Evolutionary conservation across 257 asterid species (phyloP).

Genomic region (Vinca minor): DNA sequence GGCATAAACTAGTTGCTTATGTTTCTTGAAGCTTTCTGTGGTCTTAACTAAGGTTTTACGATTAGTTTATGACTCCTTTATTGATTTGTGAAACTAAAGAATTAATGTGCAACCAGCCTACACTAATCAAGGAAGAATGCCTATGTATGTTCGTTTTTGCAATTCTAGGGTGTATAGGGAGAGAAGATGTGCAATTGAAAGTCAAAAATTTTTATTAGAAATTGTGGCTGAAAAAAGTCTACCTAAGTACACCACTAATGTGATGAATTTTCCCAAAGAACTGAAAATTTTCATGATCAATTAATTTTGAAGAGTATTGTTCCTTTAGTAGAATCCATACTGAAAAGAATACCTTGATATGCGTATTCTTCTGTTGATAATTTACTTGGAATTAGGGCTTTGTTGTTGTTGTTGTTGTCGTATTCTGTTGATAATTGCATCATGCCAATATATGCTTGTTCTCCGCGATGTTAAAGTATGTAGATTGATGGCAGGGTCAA

Average conservation of each 20-base stretch:
- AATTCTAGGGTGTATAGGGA: no score
- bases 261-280: background rate
- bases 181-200: no score
- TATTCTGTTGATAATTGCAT: background rate
- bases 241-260: no score
- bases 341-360: background rate
- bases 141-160: background rate
- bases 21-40: background rate
- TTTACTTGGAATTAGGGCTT: no score
- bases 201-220: no score
- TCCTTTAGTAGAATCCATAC: background rate
- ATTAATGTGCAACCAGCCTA: background rate
- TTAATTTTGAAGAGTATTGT: background rate
- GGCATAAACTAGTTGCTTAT: background rate
- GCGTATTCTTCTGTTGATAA: no score
- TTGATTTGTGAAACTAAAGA: background rate
- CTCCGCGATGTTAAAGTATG: background rate
- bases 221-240: no score
- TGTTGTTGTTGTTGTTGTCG: no score
- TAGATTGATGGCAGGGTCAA: conserved; percentile 49
- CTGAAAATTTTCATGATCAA: background rate
- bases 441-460: background rate
- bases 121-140: background rate
- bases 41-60: background rate
- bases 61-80: background rate